Evolutionary conservation across 169 alveolate species (phyloP).

Genomic region (Cyclospora cayetanensis): DNA sequence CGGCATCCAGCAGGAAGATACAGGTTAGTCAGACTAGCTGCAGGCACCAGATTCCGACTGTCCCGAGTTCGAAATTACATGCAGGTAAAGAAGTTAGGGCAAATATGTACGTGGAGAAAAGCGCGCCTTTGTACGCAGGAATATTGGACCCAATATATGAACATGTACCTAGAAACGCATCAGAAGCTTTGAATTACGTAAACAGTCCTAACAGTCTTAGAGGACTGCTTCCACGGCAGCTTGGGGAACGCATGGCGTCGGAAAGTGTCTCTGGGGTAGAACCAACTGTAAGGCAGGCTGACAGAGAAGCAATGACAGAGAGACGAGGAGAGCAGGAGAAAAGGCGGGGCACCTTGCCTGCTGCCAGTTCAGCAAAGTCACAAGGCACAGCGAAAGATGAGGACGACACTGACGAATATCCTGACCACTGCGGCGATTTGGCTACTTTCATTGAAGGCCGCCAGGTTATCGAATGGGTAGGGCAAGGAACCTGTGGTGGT

Average conservation of each 20-base stretch:
- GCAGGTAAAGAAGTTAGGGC: background rate
- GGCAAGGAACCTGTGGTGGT: too few relatives aligned
- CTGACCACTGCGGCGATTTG: slow-evolving; percentile 53
- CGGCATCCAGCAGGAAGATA: background rate
- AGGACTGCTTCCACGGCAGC: slow-evolving; percentile 1
- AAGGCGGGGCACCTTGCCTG: background rate
- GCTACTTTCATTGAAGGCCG: slow-evolving; percentile 66
- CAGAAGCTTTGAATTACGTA: background rate
- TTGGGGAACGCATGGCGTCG: background rate
- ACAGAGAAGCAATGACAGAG: background rate
- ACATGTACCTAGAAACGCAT: background rate
- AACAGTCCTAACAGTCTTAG: background rate
- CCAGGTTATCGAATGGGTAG: slow-evolving; percentile 62
- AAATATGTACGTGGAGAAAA: background rate
- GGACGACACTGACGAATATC: background rate
- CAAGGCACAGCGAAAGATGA: background rate
- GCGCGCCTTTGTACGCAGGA: background rate
- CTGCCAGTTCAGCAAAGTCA: background rate
- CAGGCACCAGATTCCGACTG: background rate
- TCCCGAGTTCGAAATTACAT: too few relatives aligned
- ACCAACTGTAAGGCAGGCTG: background rate
- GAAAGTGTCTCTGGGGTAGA: background rate
- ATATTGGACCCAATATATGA: background rate
- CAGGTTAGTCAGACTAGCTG: background rate
- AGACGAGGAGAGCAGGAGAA: background rate